Conservation (phyloP, 148 eudicot species). For the Suaeda aralocaspica region DNA sequence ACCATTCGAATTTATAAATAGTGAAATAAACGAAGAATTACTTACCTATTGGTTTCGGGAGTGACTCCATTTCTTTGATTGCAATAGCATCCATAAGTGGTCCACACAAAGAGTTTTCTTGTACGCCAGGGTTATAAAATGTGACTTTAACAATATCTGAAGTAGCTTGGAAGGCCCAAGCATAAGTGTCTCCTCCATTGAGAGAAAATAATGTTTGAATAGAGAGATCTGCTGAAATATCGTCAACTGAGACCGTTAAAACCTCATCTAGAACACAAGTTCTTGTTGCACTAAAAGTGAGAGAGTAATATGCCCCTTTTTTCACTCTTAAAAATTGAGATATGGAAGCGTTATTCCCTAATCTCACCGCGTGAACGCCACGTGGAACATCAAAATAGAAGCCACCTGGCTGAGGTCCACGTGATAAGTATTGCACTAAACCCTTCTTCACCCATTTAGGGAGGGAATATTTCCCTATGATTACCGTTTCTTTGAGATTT, state of each 20-base stretch:
- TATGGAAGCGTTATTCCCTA: constrained; percentile 59
- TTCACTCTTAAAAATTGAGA: constrained; percentile 50
- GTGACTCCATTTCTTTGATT: constrained; percentile 47
- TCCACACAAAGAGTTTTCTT: constrained; percentile 78
- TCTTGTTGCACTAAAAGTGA: constrained; percentile 74
- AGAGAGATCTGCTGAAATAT: constrained; percentile 36
- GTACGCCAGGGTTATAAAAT: constrained; percentile 61
- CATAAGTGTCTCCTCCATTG: constrained; percentile 80
- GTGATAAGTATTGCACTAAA: constrained; percentile 74
- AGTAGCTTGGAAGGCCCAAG: constrained; percentile 56
- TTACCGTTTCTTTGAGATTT: constrained; percentile 51
- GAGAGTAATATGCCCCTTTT: constrained; percentile 43
- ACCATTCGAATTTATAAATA: too few relatives aligned
- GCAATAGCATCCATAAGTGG: constrained; percentile 77
- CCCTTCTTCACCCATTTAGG: constrained; percentile 88
- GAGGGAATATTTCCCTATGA: constrained; percentile 54
- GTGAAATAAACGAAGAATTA: neutral
- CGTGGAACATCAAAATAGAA: constrained; percentile 56
- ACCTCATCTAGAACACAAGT: constrained; percentile 88
- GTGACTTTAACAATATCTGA: constrained; percentile 42
- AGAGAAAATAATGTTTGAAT: constrained; percentile 70
- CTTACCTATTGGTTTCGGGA: constrained; percentile 34
- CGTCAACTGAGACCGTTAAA: constrained; percentile 43
- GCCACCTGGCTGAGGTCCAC: constrained; percentile 85
- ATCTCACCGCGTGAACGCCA: constrained; percentile 60